These are phyloP conservation scores for Pseudogymnoascus sp. DNA, from an alignment of 2,329 filamentous ascomycete genomes.

Conservation along the genomic window DNA sequence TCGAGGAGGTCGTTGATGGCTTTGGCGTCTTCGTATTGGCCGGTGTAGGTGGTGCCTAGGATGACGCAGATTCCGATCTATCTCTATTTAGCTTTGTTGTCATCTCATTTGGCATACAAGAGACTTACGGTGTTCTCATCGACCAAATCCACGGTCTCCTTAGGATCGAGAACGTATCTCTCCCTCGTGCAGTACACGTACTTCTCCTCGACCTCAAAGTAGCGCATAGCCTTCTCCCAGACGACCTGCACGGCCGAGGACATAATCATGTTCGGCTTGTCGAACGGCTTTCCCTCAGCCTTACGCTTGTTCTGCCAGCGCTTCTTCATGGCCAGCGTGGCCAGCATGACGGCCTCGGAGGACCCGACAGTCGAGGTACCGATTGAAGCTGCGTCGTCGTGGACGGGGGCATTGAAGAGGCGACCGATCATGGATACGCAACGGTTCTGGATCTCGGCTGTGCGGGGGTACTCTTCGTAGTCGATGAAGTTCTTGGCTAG, in stretches of 20 bases:
- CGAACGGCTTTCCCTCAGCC: conserved; percentile 70
- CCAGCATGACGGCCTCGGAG: conserved; percentile 81
- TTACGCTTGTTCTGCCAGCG: conserved; percentile 82
- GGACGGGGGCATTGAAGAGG: conserved; percentile 70
- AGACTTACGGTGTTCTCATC: conserved; percentile 58
- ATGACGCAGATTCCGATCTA: conserved; percentile 84
- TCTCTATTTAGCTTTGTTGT: neutral
- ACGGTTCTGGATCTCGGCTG: conserved; percentile 81
- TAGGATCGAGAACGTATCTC: conserved; percentile 55
- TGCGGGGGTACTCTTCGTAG: conserved; percentile 76
- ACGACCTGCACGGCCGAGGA: conserved; percentile 92
- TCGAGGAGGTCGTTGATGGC: conserved; percentile 80
- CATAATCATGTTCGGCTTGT: conserved; percentile 89
- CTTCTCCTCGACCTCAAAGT: conserved; percentile 90
- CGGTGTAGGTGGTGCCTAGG: conserved; percentile 87
- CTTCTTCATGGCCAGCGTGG: conserved; percentile 86
- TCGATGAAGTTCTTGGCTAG: conserved; percentile 95
- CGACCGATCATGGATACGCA: conserved; percentile 86
- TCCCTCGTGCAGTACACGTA: conserved; percentile 57
- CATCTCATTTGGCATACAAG: conserved; percentile 31
- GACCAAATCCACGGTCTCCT: conserved; percentile 49
- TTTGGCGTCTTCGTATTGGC: conserved; percentile 92
- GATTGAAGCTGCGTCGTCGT: conserved; percentile 53
- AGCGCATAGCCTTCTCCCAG: conserved; percentile 87
- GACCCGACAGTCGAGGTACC: conserved; percentile 85